Percentiles rank a stretch among this genome's conserved stretches.
phyloP scores from a whole-genome alignment of 768 basidiomycete genomes.

The Boletus tomentosulus region DNA sequence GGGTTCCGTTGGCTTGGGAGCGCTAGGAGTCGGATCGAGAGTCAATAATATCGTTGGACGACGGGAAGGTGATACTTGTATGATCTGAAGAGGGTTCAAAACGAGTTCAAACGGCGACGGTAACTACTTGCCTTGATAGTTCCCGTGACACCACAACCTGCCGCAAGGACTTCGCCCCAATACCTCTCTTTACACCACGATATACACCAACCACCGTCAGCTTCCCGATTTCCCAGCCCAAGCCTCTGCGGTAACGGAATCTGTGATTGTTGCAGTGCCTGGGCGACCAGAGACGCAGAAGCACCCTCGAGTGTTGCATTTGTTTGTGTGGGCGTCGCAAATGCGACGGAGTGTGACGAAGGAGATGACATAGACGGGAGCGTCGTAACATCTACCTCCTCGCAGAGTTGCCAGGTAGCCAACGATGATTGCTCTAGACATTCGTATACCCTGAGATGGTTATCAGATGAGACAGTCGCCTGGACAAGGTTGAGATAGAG shows the following conservation, averaged over 20 bases:
- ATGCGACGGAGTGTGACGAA: slow-evolving; percentile 50
- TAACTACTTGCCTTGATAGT: slow-evolving; percentile 61
- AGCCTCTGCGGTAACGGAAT: slow-evolving; percentile 33
- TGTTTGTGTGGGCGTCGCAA: slow-evolving; percentile 72
- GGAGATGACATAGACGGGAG: slow-evolving; percentile 44
- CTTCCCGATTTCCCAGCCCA: slow-evolving; percentile 64
- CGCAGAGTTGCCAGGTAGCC: slow-evolving; percentile 67
- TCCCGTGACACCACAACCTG: slow-evolving; percentile 66
- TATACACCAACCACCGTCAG: slow-evolving; percentile 89
- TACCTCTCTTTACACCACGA: slow-evolving; percentile 96
- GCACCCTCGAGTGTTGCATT: slow-evolving; percentile 51
- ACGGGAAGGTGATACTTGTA: slow-evolving; percentile 66
- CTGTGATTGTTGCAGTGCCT: slow-evolving; percentile 55
- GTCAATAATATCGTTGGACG: slow-evolving; percentile 65
- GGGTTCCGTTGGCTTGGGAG: slow-evolving; percentile 17
- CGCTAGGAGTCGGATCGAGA: slow-evolving; percentile 39
- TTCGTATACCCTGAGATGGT: slow-evolving; percentile 84
- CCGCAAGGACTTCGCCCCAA: slow-evolving; percentile 90
- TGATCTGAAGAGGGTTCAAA: slow-evolving; percentile 45
- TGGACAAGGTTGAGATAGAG: slow-evolving; percentile 26
- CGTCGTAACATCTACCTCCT: slow-evolving; percentile 70
- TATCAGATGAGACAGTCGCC: slow-evolving; percentile 90
- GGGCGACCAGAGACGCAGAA: slow-evolving; percentile 56
- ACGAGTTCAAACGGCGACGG: background rate
- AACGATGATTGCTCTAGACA: slow-evolving; percentile 73